Percentiles rank a stretch among this genome's conserved stretches.
Conservation (phyloP, 495 filamentous ascomycete genomes). For the Physcia stellaris region DNA sequence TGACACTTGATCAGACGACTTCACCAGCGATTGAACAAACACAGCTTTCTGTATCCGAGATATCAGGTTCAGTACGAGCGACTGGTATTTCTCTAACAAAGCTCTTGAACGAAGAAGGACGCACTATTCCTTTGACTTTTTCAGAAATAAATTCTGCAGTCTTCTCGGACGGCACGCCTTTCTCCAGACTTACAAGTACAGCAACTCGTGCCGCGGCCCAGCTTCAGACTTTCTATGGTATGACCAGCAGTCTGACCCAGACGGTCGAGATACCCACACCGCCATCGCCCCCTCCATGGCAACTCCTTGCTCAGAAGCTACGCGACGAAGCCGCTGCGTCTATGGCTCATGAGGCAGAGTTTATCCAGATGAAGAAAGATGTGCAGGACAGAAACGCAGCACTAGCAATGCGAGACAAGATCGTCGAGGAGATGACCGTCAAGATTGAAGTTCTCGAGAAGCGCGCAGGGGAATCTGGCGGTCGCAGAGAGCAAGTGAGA, state of each 20-base stretch:
- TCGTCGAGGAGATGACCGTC: constrained; percentile 59
- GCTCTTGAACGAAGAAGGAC: constrained; percentile 59
- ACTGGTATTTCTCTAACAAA: constrained; percentile 51
- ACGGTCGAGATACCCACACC: constrained; percentile 66
- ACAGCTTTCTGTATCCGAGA: constrained; percentile 46
- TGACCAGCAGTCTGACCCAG: constrained; percentile 61
- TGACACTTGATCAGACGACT: constrained; percentile 55
- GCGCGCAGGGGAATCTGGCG: constrained; percentile 53
- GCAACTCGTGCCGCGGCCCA: constrained; percentile 49
- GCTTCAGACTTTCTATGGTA: constrained; percentile 56
- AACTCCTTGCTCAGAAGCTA: constrained; percentile 64
- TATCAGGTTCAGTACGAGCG: constrained; percentile 53
- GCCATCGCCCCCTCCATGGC: constrained; percentile 61
- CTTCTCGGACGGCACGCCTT: constrained; percentile 41
- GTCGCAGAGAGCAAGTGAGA: constrained; percentile 36
- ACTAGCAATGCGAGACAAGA: constrained; percentile 50
- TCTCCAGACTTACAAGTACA: constrained; percentile 53
- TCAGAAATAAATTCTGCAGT: constrained; percentile 42
- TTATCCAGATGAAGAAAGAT: constrained; percentile 61
- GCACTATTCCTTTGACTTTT: constrained; percentile 51
- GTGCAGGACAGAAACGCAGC: constrained; percentile 42
- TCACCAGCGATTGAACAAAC: constrained; percentile 40
- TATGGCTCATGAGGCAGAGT: constrained; percentile 66
- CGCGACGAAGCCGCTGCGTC: constrained; percentile 64
- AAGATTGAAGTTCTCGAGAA: constrained; percentile 91